phyloP scores from a whole-genome alignment of 345 rosid species.

The Noccaea bulbosa region DNA sequence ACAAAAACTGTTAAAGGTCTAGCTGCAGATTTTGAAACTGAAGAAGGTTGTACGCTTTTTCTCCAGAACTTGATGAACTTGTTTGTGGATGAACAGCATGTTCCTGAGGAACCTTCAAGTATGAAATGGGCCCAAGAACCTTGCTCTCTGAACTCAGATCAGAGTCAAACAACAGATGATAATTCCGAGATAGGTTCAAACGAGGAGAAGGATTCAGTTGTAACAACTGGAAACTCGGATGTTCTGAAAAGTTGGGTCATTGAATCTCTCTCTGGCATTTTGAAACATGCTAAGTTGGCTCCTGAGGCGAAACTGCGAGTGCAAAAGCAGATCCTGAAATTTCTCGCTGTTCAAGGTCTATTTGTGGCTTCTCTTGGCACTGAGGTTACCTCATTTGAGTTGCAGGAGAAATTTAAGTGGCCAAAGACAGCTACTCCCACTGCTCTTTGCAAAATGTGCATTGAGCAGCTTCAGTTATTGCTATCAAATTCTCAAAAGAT shows the following conservation, averaged over 20 bases:
- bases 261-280: slow-evolving; percentile 80
- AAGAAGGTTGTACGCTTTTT: slow-evolving; percentile 77
- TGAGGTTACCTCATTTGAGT: slow-evolving; percentile 94
- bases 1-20: slow-evolving; percentile 81
- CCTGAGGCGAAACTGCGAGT: slow-evolving; percentile 71
- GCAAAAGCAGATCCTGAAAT: slow-evolving; percentile 86
- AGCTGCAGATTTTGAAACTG: slow-evolving; percentile 79
- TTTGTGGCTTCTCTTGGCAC: slow-evolving; percentile 91
- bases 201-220: slow-evolving; percentile 77
- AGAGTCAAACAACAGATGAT: slow-evolving; percentile 99
- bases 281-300: slow-evolving; percentile 70
- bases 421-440: slow-evolving; percentile 77
- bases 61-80: slow-evolving; percentile 72
- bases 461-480: slow-evolving; percentile 87
- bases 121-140: slow-evolving; percentile 49
- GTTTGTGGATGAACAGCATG: slow-evolving; percentile 82
- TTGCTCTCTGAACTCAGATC: slow-evolving; percentile 62
- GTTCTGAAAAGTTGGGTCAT: slow-evolving; percentile 83
- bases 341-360: slow-evolving; percentile 92
- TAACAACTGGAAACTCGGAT: slow-evolving; percentile 62
- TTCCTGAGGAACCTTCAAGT: slow-evolving; percentile 73
- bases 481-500: slow-evolving; percentile 76
- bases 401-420: slow-evolving; percentile 97
- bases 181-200: slow-evolving; percentile 84
- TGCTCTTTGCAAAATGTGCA: slow-evolving; percentile 79